Evolutionary conservation across 495 filamentous ascomycete species (phyloP), one percentile per base, ranked within the genome.

Genomic region (Penicillium turbatum): DNA sequence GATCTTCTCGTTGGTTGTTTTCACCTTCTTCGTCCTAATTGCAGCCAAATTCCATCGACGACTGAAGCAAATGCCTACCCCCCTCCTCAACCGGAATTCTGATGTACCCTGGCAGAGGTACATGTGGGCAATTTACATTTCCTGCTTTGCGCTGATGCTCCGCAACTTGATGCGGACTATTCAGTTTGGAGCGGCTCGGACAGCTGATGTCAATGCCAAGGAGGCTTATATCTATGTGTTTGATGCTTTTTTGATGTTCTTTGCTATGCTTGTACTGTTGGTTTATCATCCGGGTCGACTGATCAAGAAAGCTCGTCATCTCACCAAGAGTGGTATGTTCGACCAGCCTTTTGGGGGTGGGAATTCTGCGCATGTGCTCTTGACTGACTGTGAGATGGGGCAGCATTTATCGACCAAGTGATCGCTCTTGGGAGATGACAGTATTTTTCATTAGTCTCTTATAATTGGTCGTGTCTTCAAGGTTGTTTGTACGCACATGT

Each of bases 181-280:
- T 19, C 71, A 79, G 59, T 78, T 73, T 46, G 64, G 59, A n/a
- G 57, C 61, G 3, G 26, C 19, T 12, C 27, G 43, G 44, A 56
- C 40, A 27, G 42, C 63, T n/a, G 52, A 52, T 24, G 34, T 74
- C 15, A 63, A 62, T 19, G 62, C 43, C 7, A 51, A 63, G 38
- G 71, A 74, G 64, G 70, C 36, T 11, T 71, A 66, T 62, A 69
- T 74, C 21, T 74, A 74, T 57, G 61, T 74, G 0, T 72, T 72
- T 54, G 71, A 74, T 63, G 71, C 61, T 27, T 58, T 54, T 30
- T 45, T 70, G 38, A 70, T 74, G 69, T 59, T 59, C 13, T 12
- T 68, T 12, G 27, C 61, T 5, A 61, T 70, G 51, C 34, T 57
- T 15, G 56, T 65, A 3, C 50, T 68, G 52, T 32, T 61, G 5